Base-by-base conservation (phyloP, 2,329 filamentous ascomycete species). In the Hymenoscyphus repandus region DNA sequence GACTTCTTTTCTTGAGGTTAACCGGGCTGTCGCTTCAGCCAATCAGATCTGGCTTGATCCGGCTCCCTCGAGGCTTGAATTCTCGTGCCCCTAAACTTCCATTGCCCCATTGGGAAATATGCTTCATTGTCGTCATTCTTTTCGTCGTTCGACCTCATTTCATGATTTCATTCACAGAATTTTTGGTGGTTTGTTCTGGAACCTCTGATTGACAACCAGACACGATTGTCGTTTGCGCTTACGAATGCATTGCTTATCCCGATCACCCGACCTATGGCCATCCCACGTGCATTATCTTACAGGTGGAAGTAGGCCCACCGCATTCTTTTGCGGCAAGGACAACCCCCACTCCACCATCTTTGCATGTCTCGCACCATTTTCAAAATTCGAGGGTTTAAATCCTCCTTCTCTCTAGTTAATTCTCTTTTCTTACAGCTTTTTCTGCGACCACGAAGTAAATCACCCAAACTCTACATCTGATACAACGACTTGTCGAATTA, bases 241-340 rank as follows among this genome's bases (percentile, higher is more conserved):
- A 55, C 53, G 45, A 53, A 58, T 55, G 49, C 46, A 37, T 47
- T 51, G 33, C 50, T 50, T 54, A 54, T 51, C 51, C 27, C 27
- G 33, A 46, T 53, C 55, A 54, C 13, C 49, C 49, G 49, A 58
- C 59, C 58, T 58, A 55, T 60, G 45, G 46, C 17, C 48, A 27
- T 36, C 47, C 45, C 59, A 60, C 59, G 59, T 60, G 59, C 58
- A 57, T 54, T 45, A 45, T 50, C 45, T 54, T 47, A 42, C 55
- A 27, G 22, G 22, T 27, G n/a, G n/a, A 27, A 27, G 48, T 34
- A 53, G 46, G 34, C 50, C 52, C 45, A 54, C 51, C 31, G 33
- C 47, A 40, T 37, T 34, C 20, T 41, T 47, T 48, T 42, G 50
- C 38, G 47, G 45, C 50, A 40, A 51, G 41, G 32, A 47, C 37